phyloP scores from a whole-genome alignment of 352 stramenopile genomes.

The Globisporangium cylindrosporum region DNA sequence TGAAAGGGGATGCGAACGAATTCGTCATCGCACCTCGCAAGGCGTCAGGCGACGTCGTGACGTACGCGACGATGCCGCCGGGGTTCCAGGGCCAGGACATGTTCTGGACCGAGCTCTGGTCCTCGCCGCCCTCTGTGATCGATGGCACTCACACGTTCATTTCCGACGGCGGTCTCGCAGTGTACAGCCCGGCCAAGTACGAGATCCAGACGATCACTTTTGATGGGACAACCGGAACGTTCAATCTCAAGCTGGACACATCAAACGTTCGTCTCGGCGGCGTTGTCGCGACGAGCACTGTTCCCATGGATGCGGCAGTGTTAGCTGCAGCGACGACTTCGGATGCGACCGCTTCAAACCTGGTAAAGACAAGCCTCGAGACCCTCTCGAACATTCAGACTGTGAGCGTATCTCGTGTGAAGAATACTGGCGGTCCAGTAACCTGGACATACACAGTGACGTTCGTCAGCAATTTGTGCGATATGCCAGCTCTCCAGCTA shows the following conservation, averaged over 20 bases:
- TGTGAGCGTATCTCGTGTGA: constrained; percentile 72
- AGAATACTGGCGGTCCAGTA: constrained; percentile 4
- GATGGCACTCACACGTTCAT: constrained; percentile 91
- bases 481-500: constrained; percentile 68
- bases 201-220: constrained; percentile 90
- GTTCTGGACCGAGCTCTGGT: constrained; percentile 97
- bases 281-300: constrained; percentile 36
- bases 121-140: constrained; percentile 62
- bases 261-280: constrained; percentile 47
- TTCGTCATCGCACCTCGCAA: constrained; percentile 95
- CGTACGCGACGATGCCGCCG: constrained; percentile 71
- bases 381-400: constrained; percentile 78
- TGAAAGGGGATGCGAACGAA: constrained; percentile 93
- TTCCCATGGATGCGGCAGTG: constrained; percentile 40
- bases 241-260: constrained; percentile 79
- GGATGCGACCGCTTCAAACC: constrained; percentile 54
- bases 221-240: constrained; percentile 48
- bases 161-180: constrained; percentile 87
- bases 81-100: constrained; percentile 90
- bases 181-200: constrained; percentile 89
- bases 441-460: constrained; percentile 83
- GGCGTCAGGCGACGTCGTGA: constrained; percentile 87
- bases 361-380: constrained; percentile 83
- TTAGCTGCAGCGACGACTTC: constrained; percentile 31
- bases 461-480: constrained; percentile 85